Conservation (phyloP, 257 asterid genomes). For the Jaltomata sinuosa region DNA sequence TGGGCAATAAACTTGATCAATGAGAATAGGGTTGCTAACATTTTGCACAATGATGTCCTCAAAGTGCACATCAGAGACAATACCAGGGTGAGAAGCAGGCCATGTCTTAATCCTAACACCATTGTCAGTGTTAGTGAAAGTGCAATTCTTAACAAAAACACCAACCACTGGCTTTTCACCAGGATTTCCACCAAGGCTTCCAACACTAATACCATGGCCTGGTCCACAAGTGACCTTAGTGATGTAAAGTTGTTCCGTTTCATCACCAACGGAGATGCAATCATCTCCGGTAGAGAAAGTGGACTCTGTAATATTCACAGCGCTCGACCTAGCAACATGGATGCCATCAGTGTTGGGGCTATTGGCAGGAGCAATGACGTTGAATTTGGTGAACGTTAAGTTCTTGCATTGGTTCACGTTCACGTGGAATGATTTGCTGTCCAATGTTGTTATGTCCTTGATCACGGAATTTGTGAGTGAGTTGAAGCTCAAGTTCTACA, state of each 20-base stretch:
- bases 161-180: constrained; percentile 17
- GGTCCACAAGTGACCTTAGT: constrained; percentile 25
- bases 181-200: constrained; percentile 23
- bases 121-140: constrained; percentile 12
- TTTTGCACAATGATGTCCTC: constrained; percentile 17
- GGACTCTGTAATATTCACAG: constrained; percentile 10
- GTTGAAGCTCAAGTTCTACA: constrained; percentile 20
- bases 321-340: constrained; percentile 16
- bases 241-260: constrained; percentile 10
- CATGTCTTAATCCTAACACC: constrained; percentile 31
- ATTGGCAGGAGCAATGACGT: constrained; percentile 14
- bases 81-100: constrained; percentile 14
- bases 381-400: constrained; percentile 8
- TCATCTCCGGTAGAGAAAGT: constrained; percentile 27
- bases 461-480: constrained; percentile 13
- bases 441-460: constrained; percentile 8
- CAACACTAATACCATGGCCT: constrained; percentile 33
- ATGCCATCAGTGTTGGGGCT: constrained; percentile 42
- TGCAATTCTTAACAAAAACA: constrained; percentile 14
- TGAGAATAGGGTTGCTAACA: constrained; percentile 18
- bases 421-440: constrained; percentile 32
- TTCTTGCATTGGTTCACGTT: constrained; percentile 19
- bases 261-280: constrained; percentile 31
- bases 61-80: constrained; percentile 13
- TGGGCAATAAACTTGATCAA: constrained; percentile 29